These are phyloP conservation scores for Pseudofabraea citricarpa DNA, from an alignment of 2,329 filamentous ascomycete genomes.

Conservation along the genomic window DNA sequence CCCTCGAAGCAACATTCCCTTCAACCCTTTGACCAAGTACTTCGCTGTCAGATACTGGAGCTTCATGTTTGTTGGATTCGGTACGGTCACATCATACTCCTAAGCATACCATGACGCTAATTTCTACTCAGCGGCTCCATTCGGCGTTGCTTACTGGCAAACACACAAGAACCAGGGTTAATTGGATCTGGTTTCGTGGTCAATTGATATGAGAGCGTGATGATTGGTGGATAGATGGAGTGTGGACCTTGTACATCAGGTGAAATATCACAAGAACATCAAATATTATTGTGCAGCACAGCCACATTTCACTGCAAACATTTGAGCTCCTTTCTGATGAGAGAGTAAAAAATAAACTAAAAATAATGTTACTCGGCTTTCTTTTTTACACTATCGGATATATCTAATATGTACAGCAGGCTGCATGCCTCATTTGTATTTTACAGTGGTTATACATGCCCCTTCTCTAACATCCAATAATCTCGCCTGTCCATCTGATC, in stretches of 20 bases:
- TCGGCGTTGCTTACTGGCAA: conserved; percentile 51
- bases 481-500: conserved; percentile 11
- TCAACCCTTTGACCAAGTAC: conserved; percentile 88
- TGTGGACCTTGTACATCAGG: conserved; percentile 1
- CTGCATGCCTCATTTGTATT: neutral
- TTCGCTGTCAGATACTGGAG: conserved; percentile 81
- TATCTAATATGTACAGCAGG: neutral
- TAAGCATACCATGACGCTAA: conserved; percentile 14
- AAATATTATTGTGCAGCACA: no score
- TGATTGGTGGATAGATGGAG: neutral
- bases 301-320: no score
- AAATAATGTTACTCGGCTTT: no score
- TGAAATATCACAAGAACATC: neutral
- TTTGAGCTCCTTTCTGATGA: no score
- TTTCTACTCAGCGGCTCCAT: conserved; percentile 41
- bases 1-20: conserved; percentile 89
- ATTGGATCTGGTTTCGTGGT: neutral
- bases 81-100: conserved; percentile 38
- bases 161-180: conserved; percentile 30
- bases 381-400: no score
- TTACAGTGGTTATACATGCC: no score
- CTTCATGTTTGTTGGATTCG: conserved; percentile 51
- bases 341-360: no score
- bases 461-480: conserved; percentile 19
- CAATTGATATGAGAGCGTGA: neutral